These are phyloP conservation scores for Gracilaria gracilis DNA, from an alignment of 23 red algal species.

Conservation along the genomic window DNA sequence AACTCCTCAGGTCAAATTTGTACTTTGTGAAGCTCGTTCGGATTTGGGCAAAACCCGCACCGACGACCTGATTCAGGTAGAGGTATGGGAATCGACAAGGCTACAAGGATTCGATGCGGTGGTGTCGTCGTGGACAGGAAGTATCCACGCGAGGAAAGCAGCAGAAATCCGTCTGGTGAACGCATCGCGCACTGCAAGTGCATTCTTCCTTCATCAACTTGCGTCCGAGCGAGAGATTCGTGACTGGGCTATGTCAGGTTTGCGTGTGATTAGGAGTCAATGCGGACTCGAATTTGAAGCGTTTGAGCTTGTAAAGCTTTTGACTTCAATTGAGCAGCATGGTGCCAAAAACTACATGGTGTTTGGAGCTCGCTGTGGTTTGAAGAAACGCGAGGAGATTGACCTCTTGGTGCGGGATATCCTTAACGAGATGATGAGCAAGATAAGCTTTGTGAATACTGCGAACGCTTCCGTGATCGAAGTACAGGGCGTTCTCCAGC, in stretches of 20 bases:
- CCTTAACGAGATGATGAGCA: neutral
- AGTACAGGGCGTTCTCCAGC: neutral
- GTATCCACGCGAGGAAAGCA: neutral
- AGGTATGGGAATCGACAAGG: neutral
- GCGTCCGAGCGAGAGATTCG: neutral
- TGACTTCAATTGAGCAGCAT: neutral
- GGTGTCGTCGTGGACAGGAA: neutral
- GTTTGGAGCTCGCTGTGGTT: neutral
- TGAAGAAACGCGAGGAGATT: neutral
- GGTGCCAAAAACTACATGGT: neutral
- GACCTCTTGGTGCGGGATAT: neutral
- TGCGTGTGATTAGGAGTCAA: neutral
- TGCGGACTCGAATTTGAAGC: neutral
- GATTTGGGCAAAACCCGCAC: neutral
- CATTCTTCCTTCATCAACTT: neutral
- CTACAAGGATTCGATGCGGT: neutral
- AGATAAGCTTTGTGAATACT: neutral
- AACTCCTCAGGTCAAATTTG: neutral
- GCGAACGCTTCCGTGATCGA: neutral
- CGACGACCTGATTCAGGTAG: neutral
- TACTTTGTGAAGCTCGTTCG: neutral
- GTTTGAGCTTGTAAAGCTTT: neutral
- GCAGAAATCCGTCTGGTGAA: neutral
- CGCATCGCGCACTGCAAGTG: neutral
- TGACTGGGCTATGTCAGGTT: neutral